These are phyloP conservation scores for Beauveria sp. DNA, from an alignment of 2,329 filamentous ascomycete genomes.

Conservation along the genomic window DNA sequence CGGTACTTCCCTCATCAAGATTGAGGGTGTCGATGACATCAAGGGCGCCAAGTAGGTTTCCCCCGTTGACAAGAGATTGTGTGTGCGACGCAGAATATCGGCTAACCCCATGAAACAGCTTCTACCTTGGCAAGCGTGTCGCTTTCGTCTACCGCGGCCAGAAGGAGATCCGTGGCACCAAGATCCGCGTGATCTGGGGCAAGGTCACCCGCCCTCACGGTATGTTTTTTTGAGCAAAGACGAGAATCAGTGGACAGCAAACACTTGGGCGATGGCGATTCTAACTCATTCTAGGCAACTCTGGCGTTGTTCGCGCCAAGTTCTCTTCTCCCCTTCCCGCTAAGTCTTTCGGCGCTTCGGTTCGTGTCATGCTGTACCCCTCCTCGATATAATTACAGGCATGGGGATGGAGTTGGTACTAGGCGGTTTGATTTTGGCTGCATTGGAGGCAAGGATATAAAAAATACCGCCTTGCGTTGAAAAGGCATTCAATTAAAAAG, in stretches of 20 bases:
- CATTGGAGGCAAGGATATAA: slow-evolving; percentile 51
- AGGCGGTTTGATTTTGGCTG: slow-evolving; percentile 54
- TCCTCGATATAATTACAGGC: slow-evolving; percentile 78
- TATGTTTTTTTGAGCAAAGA: slow-evolving; percentile 32
- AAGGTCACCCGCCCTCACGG: slow-evolving; percentile 95
- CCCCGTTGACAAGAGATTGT: neutral
- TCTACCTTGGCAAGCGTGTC: slow-evolving; percentile 98
- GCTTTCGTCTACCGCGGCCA: slow-evolving; percentile 97
- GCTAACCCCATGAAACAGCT: slow-evolving; percentile 40
- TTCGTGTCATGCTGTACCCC: slow-evolving; percentile 97
- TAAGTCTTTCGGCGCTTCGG: slow-evolving; percentile 91
- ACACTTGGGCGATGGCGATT: neutral
- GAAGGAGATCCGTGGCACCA: slow-evolving; percentile 92
- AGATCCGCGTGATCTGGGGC: slow-evolving; percentile 99
- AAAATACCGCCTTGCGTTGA: slow-evolving; percentile 43
- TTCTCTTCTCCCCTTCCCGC: slow-evolving; percentile 94
- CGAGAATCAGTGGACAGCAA: neutral
- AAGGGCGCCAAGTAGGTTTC: slow-evolving; percentile 72
- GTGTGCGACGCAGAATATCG: neutral
- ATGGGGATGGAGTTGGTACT: slow-evolving; percentile 54
- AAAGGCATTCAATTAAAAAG: slow-evolving; percentile 45
- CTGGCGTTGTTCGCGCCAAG: slow-evolving; percentile 93
- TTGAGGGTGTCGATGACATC: slow-evolving; percentile 92
- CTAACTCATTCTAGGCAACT: slow-evolving; percentile 63
- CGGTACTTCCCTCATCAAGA: slow-evolving; percentile 91